phyloP scores from a whole-genome alignment of 169 alveolate genomes.

The Cryptosporidium tyzzeri region DNA sequence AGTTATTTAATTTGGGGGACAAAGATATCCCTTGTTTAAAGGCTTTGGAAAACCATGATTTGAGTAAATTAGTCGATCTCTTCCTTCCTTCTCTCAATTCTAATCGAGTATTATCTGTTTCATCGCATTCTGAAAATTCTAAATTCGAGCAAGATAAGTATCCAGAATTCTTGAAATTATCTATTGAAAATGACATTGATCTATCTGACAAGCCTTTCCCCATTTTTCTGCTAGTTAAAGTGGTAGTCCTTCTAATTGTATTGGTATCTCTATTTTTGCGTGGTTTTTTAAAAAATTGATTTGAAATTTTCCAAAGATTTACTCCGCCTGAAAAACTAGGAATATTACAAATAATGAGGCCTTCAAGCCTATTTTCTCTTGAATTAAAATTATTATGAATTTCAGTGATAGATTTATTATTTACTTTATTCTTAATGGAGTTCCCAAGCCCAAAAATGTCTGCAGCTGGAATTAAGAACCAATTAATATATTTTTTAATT shows the following conservation, averaged over 20 bases:
- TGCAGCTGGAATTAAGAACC: background rate
- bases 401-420: background rate
- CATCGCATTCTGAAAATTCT: slow-evolving; percentile 24
- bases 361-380: slow-evolving; percentile 77
- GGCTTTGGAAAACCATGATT: slow-evolving; percentile 32
- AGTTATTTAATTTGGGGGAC: background rate
- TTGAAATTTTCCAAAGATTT: slow-evolving; percentile 78
- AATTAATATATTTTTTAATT: slow-evolving; percentile 1
- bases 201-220: slow-evolving; percentile 20
- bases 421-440: background rate
- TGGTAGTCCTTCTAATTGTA: slow-evolving; percentile 10
- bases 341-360: slow-evolving; percentile 81
- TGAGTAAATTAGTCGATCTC: slow-evolving; percentile 20
- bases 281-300: slow-evolving; percentile 42
- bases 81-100: slow-evolving; percentile 2
- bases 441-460: background rate
- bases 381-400: background rate
- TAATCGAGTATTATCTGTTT: background rate
- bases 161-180: slow-evolving; percentile 14
- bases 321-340: slow-evolving; percentile 84
- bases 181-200: slow-evolving; percentile 59
- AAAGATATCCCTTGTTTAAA: background rate
- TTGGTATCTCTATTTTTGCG: background rate
- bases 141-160: background rate
- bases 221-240: slow-evolving; percentile 15